A percentile compares a stretch with the other conserved stretches of the same genome.
Conservation (phyloP, 441 rosid species). For the Brassica balearica region DNA sequence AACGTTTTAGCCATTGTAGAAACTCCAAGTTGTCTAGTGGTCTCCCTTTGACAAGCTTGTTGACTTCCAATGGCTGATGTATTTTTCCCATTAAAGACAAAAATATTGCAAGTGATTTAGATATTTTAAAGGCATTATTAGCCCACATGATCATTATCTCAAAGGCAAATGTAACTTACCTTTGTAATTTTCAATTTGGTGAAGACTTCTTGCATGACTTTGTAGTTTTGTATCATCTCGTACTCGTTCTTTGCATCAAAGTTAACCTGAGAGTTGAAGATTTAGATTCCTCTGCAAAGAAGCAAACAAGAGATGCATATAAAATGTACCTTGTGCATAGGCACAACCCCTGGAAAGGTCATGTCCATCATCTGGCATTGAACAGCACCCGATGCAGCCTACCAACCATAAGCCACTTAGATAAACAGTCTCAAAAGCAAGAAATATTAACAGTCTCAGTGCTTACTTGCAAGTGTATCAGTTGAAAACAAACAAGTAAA, state of each 20-base stretch:
- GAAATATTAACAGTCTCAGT: neutral
- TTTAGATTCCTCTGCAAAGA: conserved; percentile 25
- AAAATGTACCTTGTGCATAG: conserved; percentile 83
- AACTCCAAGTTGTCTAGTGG: conserved; percentile 97
- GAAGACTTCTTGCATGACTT: conserved; percentile 88
- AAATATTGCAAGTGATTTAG: neutral
- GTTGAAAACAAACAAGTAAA: neutral
- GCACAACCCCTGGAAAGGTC: conserved; percentile 91
- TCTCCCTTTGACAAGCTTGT: conserved; percentile 85
- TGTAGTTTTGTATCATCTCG: conserved; percentile 94
- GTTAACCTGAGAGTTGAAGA: conserved; percentile 66
- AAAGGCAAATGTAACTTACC: conserved; percentile 45
- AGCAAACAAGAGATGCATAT: conserved; percentile 3
- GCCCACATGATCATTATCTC: neutral
- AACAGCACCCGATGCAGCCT: conserved; percentile 98
- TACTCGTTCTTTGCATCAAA: conserved; percentile 95
- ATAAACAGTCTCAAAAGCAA: conserved; percentile 28
- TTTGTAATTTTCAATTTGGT: conserved; percentile 88
- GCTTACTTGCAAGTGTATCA: conserved; percentile 7
- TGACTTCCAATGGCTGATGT: conserved; percentile 84
- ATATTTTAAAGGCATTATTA: neutral
- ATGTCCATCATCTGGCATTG: conserved; percentile 95
- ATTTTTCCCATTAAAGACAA: conserved; percentile 29
- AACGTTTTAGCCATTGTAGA: conserved; percentile 91
- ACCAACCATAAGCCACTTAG: conserved; percentile 22